Evolutionary conservation across 352 stramenopile genomes (phyloP).

Genomic region (Blastocystis sp.): DNA sequence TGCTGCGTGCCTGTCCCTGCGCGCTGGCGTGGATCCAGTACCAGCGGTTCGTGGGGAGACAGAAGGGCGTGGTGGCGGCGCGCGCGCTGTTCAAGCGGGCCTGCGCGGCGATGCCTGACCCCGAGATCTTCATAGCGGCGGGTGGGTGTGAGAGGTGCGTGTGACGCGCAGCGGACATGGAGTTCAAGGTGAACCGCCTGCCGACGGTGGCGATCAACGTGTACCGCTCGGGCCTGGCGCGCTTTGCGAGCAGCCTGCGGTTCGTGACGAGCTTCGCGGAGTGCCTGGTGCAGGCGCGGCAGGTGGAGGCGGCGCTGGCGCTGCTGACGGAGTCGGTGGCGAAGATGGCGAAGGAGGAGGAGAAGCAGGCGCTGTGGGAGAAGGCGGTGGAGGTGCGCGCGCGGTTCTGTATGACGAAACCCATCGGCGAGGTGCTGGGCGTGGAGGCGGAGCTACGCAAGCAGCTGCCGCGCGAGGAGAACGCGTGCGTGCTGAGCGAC

Average conservation of each 20-base stretch:
- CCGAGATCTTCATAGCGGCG: background rate
- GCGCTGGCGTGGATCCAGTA: conserved; percentile 24
- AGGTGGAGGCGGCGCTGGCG: background rate
- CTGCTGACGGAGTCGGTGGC: background rate
- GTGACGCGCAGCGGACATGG: conserved; percentile 14
- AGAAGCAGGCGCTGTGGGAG: conserved; percentile 39
- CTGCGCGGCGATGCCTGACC: background rate
- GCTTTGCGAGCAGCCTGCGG: background rate
- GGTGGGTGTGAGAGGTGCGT: background rate
- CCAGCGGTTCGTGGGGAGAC: conserved; percentile 26
- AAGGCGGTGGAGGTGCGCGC: conserved; percentile 18
- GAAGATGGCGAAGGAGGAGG: background rate
- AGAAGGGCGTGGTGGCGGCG: conserved; percentile 20
- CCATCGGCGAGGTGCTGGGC: conserved; percentile 7
- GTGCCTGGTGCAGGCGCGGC: background rate
- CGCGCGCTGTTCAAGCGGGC: background rate
- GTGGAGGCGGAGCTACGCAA: conserved; percentile 8
- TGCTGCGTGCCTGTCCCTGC: conserved; percentile 1
- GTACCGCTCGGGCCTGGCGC: background rate
- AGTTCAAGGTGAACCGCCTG: background rate
- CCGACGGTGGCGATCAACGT: background rate
- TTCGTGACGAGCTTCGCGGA: conserved; percentile 28
- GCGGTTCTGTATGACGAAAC: conserved; percentile 1
- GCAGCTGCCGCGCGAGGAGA: conserved; percentile 15
- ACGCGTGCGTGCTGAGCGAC: conserved; percentile 4